Evolutionary conservation across 805 yeast species (phyloP), one percentile per base, ranked within the genome.

Genomic region (Saccharomycopsis guyanensis): DNA sequence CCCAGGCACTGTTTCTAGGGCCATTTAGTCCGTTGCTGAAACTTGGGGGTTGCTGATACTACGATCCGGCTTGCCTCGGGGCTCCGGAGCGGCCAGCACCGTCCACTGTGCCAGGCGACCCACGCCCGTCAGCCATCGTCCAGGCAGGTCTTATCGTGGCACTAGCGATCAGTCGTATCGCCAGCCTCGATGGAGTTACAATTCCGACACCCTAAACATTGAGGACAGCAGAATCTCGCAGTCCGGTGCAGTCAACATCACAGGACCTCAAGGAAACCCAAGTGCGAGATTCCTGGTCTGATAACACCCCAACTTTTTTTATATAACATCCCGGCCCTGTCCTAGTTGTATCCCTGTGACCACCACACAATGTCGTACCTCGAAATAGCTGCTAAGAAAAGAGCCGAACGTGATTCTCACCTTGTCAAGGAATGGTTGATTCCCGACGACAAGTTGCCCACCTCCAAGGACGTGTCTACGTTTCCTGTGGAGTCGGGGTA

Each of bases 361-460:
- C 40, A 8, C 5, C 23, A 18, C 50, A 32, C 51, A 53, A 43
- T 35, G 43, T 33, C 46, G 6, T 72, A 69, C 56, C 57, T 60
- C 48, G 66, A 61, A 23, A 70, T 69, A 40, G 73, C 74, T 3
- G 63, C 61, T 19, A 59, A 61, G 45, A 74, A 73, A 55, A 57
- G 60, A 34, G 62, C 62, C 22, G 62, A 57, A 31, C 65, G 78
- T 57, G 66, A 73, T 42, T 56, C 65, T 4, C 62, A 66, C 40
- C 66, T 76, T 59, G 65, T 70, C 15, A 49, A 55, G 7, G 70
- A 72, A 51, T 76, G 81, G 81, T 54, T 63, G 18, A 56, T 67
- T 23, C 65, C 69, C 7, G 57, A 56, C 7, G 50, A 58, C 13
- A 48, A 62, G 31, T 57, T 66, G 12, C 70, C 72, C 2, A 54